Conservation (phyloP, 371 early-diverging fungal genomes). For the Mortierella sp. region DNA sequence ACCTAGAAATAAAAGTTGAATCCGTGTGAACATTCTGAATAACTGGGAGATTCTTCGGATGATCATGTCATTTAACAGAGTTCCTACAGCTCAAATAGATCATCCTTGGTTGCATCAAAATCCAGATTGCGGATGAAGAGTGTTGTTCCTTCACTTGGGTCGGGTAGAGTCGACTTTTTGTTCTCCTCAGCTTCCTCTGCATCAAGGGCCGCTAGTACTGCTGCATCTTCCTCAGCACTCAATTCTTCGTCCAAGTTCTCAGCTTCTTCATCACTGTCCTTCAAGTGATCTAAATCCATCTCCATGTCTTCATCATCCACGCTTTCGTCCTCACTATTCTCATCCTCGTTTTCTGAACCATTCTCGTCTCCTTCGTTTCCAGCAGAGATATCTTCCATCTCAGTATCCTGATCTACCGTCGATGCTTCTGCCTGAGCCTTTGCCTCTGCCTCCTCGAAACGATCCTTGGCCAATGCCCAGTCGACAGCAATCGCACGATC, state of each 20-base stretch:
- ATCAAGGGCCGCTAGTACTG: constrained; percentile 54
- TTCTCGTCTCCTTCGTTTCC: constrained; percentile 54
- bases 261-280: constrained; percentile 53
- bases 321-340: constrained; percentile 50
- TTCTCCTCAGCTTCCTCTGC: constrained; percentile 51
- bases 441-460: constrained; percentile 71
- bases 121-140: constrained; percentile 92
- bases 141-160: constrained; percentile 75
- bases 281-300: constrained; percentile 52
- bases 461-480: constrained; percentile 83
- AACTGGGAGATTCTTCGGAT: not conserved
- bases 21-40: not conserved
- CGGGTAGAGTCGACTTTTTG: constrained; percentile 52
- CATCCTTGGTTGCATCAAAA: constrained; percentile 89
- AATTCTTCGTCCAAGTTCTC: constrained; percentile 55
- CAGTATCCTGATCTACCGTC: constrained; percentile 50
- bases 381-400: constrained; percentile 57
- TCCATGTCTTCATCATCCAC: constrained; percentile 56
- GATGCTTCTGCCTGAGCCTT: constrained; percentile 46
- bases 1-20: constrained; percentile 46
- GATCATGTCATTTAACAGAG: not conserved
- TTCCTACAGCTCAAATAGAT: constrained; percentile 76
- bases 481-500: constrained; percentile 87
- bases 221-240: constrained; percentile 59
- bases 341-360: not conserved